Percentiles rank a stretch among this genome's conserved stretches.
Evolutionary conservation across 1,139 yeast genomes (phyloP).

Genomic region (Pichia sorboxylosa): DNA sequence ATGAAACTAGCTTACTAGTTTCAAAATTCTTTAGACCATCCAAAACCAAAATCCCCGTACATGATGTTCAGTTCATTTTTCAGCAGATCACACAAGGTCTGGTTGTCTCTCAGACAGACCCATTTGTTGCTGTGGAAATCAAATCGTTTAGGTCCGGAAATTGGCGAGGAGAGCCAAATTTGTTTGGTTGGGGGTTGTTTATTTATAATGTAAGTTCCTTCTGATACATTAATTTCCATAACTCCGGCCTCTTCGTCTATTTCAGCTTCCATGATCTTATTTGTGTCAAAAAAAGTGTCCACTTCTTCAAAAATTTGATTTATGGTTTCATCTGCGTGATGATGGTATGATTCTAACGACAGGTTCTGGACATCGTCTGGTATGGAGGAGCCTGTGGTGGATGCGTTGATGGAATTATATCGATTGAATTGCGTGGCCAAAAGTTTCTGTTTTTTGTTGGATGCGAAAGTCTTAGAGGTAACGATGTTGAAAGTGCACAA

Average conservation of each 20-base stretch:
- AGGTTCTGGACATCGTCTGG: constrained; percentile 40
- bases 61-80: constrained; percentile 36
- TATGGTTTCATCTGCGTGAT: constrained; percentile 47
- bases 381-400: constrained; percentile 41
- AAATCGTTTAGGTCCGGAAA: constrained; percentile 81
- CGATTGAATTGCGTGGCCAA: constrained; percentile 4
- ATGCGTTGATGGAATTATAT: constrained; percentile 18
- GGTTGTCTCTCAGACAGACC: constrained; percentile 50
- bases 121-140: constrained; percentile 49
- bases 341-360: constrained; percentile 42
- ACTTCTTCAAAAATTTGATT: constrained; percentile 52
- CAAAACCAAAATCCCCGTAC: constrained; percentile 14
- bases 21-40: constrained; percentile 12
- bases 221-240: constrained; percentile 53
- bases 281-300: constrained; percentile 45
- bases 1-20: neutral
- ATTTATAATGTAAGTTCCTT: constrained; percentile 79
- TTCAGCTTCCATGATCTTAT: constrained; percentile 49
- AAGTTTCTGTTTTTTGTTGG: too few species aligned
- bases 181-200: constrained; percentile 93
- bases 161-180: constrained; percentile 84
- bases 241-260: constrained; percentile 78
- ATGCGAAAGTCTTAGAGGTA: too few species aligned
- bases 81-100: constrained; percentile 36
- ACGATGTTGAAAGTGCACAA: too few species aligned